phyloP scores from a whole-genome alignment of 768 basidiomycete genomes.

The Hericium alpestre region DNA sequence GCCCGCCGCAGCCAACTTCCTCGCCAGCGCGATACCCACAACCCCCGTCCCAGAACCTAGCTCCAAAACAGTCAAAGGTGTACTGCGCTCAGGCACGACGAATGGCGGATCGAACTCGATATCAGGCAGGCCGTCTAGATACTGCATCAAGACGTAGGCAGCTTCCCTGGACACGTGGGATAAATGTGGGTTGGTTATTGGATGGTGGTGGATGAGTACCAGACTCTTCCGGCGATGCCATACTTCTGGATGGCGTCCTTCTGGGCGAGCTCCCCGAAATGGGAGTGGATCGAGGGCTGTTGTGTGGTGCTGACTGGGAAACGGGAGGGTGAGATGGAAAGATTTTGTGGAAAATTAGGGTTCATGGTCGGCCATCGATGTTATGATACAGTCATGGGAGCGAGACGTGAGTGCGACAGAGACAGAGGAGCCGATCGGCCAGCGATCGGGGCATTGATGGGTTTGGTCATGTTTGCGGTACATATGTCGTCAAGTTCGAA shows the following conservation, averaged over 20 bases:
- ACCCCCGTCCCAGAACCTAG: conserved; percentile 73
- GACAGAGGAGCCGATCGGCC: no score
- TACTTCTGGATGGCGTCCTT: conserved; percentile 53
- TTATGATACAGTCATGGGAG: no score
- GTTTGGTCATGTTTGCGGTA: not conserved
- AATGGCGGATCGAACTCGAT: conserved; percentile 44
- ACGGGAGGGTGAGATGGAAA: conserved; percentile 6
- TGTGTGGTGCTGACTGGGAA: not conserved
- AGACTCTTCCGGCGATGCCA: conserved; percentile 80
- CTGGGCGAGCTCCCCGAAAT: conserved; percentile 32
- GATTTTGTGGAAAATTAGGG: conserved; percentile 1
- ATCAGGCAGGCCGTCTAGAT: conserved; percentile 30
- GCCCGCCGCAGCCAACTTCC: conserved; percentile 23
- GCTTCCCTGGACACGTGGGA: conserved; percentile 51
- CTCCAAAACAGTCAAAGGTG: conserved; percentile 43
- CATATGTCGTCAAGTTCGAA: not conserved
- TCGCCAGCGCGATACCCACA: conserved; percentile 39
- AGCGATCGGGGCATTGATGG: not conserved
- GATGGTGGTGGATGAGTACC: conserved; percentile 46
- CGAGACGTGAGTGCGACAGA: no score
- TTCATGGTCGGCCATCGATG: not conserved
- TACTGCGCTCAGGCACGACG: conserved; percentile 21
- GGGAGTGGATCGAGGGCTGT: not conserved
- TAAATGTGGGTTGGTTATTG: not conserved
- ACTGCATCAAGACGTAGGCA: conserved; percentile 47